Evolutionary conservation across 257 asterid species (phyloP), one percentile per base, ranked within the genome.

Genomic region (Nicotiana otophora): DNA sequence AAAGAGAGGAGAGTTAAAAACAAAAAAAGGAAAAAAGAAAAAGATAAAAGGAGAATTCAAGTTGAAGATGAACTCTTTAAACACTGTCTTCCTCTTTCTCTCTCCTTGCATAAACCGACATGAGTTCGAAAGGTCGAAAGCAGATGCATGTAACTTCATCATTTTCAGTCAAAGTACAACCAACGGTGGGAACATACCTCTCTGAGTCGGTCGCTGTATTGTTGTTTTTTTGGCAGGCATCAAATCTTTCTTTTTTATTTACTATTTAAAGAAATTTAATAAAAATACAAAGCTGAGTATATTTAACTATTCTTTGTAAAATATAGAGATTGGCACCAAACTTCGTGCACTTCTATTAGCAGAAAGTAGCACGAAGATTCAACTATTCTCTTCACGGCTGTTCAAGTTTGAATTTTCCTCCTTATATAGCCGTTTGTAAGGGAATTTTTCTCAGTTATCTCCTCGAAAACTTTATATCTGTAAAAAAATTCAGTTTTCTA

Each of bases 41-140:
- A 16, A 28, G 34, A 31, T n/a, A 78, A 39, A 20, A 1, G 19
- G 61, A 51, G 81, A 81, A 81, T 33, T 62, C 86, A 85, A 87
- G 79, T 87, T 83, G 53, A 81, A 87, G 67, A 67, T 72, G 78
- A 58, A 23, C 20, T 79, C 86, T 77, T 34, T 69, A 83, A 78
- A n/a, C 7, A 9, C 30, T 63, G 36, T 63, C 69, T 55, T 72
- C 36, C 78, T 84, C 66, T 58, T 75, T 85, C 81, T 54, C 42
- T 76, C 19, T 54, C 81, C 51, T 42, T 2, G 51, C 9, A 78
- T 23, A 62, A 88, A 91, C 90, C 93, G 90, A 91, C 94, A 81
- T 87, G 26, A 31, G 61, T 63, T 83, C 36, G 42, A 87, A 58
- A 55, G 89, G 78, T 23, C 83, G 83, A 16, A 57, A 10, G 75